Conservation (phyloP, 768 basidiomycete genomes). For the Lyophyllum shimeji region DNA sequence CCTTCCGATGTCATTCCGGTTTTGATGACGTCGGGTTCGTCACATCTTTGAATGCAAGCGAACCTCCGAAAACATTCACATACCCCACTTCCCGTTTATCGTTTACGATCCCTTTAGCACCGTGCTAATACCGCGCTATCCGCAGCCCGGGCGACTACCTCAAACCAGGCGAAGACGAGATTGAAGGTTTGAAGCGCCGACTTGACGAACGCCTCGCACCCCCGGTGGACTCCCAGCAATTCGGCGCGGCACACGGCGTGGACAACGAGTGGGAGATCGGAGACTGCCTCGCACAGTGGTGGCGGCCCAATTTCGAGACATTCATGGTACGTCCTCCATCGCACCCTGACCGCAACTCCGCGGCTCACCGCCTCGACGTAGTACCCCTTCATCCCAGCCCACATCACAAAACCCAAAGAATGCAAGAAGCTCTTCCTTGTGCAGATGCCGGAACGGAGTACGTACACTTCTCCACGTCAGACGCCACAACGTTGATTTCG, state of each 20-base stretch:
- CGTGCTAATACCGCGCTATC: not conserved
- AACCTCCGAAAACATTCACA: not conserved
- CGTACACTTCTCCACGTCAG: slow-evolving; percentile 29
- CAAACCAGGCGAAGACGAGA: slow-evolving; percentile 92
- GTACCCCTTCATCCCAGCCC: slow-evolving; percentile 95
- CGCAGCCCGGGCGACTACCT: slow-evolving; percentile 95
- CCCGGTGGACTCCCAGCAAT: slow-evolving; percentile 65
- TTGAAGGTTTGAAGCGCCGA: slow-evolving; percentile 85
- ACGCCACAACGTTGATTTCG: not conserved
- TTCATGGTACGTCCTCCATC: slow-evolving; percentile 76
- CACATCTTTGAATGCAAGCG: not conserved
- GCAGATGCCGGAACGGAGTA: slow-evolving; percentile 93
- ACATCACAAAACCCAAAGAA: slow-evolving; percentile 97
- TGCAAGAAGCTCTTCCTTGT: slow-evolving; percentile 96
- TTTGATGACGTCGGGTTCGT: not conserved
- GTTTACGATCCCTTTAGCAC: not conserved
- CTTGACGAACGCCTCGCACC: slow-evolving; percentile 90
- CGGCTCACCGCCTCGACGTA: slow-evolving; percentile 24
- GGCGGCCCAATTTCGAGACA: slow-evolving; percentile 97
- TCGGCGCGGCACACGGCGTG: slow-evolving; percentile 72
- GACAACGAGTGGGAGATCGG: slow-evolving; percentile 96
- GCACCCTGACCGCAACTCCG: not conserved
- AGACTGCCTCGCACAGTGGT: slow-evolving; percentile 98
- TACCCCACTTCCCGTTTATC: not conserved
- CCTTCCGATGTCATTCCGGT: not conserved